These are phyloP conservation scores for Moniliophthora roreri DNA, from an alignment of 1,284 basidiomycete genomes.

Conservation along the genomic window DNA sequence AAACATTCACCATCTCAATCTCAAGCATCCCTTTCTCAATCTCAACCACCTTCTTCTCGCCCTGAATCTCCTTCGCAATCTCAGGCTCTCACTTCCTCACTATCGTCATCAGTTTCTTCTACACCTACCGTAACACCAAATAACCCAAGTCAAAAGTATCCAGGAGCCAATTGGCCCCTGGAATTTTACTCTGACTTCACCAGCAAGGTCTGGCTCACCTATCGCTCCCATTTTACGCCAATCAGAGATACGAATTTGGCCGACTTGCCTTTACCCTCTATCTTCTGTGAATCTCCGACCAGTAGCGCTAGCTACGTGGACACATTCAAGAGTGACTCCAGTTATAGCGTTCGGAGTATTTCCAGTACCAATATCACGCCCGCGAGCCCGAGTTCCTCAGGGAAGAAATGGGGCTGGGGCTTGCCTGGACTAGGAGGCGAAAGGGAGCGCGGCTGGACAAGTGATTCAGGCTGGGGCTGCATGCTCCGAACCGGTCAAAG, in stretches of 20 bases:
- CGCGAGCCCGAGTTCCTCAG: constrained; percentile 11
- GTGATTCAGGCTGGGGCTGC: constrained; percentile 96
- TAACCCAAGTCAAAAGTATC: constrained; percentile 36
- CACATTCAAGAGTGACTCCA: constrained; percentile 16
- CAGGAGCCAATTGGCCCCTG: constrained; percentile 66
- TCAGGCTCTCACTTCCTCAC: constrained; percentile 8
- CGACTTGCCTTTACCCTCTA: constrained; percentile 41
- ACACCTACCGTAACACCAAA: constrained; percentile 32
- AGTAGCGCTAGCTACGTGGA: constrained; percentile 9
- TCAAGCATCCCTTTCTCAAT: constrained; percentile 12
- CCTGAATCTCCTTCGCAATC: constrained; percentile 11
- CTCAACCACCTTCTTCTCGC: constrained; percentile 13
- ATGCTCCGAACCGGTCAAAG: constrained; percentile 97
- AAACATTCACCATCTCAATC: constrained; percentile 31
- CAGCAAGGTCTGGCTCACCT: constrained; percentile 88
- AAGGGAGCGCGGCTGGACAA: constrained; percentile 72
- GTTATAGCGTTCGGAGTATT: constrained; percentile 9
- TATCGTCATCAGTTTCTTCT: constrained; percentile 50
- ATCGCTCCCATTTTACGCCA: constrained; percentile 85
- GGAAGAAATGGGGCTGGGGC: constrained; percentile 16
- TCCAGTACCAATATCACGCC: constrained; percentile 6
- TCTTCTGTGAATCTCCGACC: constrained; percentile 7
- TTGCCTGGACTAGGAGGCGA: constrained; percentile 45
- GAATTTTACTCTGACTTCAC: constrained; percentile 90
- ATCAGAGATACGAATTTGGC: constrained; percentile 70